Conservation (phyloP, 805 yeast genomes). For the Cyberlindnera xylosilytica region DNA sequence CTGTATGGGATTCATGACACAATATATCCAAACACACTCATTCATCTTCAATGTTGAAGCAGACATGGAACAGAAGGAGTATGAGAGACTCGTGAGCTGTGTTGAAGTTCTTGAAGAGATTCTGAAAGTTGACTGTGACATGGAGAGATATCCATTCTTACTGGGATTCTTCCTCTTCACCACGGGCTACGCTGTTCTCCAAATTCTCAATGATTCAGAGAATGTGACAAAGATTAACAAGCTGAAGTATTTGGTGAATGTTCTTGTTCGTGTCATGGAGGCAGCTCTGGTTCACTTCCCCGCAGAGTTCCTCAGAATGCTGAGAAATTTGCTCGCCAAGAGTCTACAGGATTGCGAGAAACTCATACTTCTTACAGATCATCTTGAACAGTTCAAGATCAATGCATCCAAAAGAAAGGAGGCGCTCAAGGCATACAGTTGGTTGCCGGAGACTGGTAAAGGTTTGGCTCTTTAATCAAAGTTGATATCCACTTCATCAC, state of each 20-base stretch:
- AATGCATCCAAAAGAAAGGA: constrained; percentile 28
- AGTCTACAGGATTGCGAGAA: constrained; percentile 27
- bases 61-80: constrained; percentile 17
- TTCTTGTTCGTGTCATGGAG: constrained; percentile 23
- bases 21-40: constrained; percentile 14
- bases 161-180: constrained; percentile 23
- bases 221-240: constrained; percentile 21
- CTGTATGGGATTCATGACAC: constrained; percentile 19
- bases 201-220: constrained; percentile 21
- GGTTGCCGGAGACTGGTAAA: constrained; percentile 33
- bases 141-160: constrained; percentile 22
- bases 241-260: constrained; percentile 24
- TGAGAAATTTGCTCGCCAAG: constrained; percentile 23
- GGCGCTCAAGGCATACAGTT: constrained; percentile 32
- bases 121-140: constrained; percentile 16
- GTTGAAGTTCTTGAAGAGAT: constrained; percentile 21
- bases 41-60: constrained; percentile 15
- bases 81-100: constrained; percentile 14
- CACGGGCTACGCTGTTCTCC: constrained; percentile 21
- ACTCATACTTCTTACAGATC: constrained; percentile 20
- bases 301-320: constrained; percentile 26
- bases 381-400: constrained; percentile 16
- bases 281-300: constrained; percentile 29
- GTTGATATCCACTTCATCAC: constrained; percentile 22
- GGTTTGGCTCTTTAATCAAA: constrained; percentile 32